Conservation (phyloP, 306 rosid genomes). For the Carpinus viminea region DNA sequence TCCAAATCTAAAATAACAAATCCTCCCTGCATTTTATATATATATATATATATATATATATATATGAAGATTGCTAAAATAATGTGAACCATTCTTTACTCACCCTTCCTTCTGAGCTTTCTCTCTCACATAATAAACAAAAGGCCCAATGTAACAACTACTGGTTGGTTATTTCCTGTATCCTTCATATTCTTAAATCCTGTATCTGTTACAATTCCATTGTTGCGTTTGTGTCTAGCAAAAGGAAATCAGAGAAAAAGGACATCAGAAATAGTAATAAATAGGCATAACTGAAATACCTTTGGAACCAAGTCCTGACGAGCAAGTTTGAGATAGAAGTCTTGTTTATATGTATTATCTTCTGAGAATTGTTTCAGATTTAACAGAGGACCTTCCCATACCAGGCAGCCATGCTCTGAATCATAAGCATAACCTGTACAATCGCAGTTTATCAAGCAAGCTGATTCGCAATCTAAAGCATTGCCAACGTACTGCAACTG, state of each 20-base stretch:
- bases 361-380: conserved; percentile 11
- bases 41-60: background rate
- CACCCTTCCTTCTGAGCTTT: conserved; percentile 19
- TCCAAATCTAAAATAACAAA: conserved; percentile 31
- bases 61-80: background rate
- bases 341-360: background rate
- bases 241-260: background rate
- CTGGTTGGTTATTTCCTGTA: background rate
- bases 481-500: background rate
- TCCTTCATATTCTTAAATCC: background rate
- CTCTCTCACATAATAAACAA: conserved; percentile 4
- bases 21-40: conserved; percentile 21
- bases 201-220: too few species aligned
- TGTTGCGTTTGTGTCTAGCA: too few species aligned
- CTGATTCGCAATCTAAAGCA: background rate
- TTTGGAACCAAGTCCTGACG: background rate
- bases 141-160: conserved; percentile 1
- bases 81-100: background rate
- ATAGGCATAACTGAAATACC: background rate
- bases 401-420: background rate
- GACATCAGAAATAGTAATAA: background rate
- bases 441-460: conserved; percentile 15
- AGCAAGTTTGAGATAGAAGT: conserved; percentile 23
- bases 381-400: background rate
- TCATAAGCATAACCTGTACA: conserved; percentile 23